Evolutionary conservation across 2,329 filamentous ascomycete genomes (phyloP), one percentile per base, ranked within the genome.

Genomic region (Arthrobotrys megalospora): DNA sequence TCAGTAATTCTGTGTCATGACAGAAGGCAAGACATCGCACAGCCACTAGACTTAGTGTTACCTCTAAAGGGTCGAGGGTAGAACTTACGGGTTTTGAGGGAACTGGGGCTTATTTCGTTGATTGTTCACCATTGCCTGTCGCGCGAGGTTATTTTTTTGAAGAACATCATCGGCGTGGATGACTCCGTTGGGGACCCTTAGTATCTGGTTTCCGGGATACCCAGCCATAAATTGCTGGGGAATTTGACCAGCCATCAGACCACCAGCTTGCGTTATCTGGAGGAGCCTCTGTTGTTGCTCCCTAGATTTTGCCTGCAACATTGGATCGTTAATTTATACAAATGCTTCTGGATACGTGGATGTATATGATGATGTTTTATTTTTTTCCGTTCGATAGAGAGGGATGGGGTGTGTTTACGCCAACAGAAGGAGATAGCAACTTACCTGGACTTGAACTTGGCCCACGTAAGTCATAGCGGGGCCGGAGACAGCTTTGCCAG

Each of bases 371-470:
- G 19, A 50, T 8, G 16, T 36, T 36, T 19, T 2, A 38, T 53
- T 34, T 12, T 12, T 53, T 34, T 53, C 5, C 24, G 10, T 34
- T n/a, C 21, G 21, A 19, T 34, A 8, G 45, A 21, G 24, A 34
- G 12, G 19, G 16, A 16, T 16, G 24, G 43, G 28, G 8, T 34
- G 24, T 28, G 24, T 28, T 45, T 34, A 69, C 68, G 71, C 14
- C 45, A 50, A n/a, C 32, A 63, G 34, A 81, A 79, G 36, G 81
- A 21, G 66, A 84, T 45, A 7, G 14, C 11, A 28, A 55, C 86
- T 83, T 89, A 96, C 94, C 88, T 96, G 92, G 80, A 91, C 94
- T 88, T 96, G 92, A 80, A 91, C 94, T 83, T 96, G 92, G 76
- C 88, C 86, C 73, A 96, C 89, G 84, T 97, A 97, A 80, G 88